A percentile compares a stretch with the other conserved stretches of the same genome.
Conservation (phyloP, 305 asterid species). For the Solanum hybrid region DNA sequence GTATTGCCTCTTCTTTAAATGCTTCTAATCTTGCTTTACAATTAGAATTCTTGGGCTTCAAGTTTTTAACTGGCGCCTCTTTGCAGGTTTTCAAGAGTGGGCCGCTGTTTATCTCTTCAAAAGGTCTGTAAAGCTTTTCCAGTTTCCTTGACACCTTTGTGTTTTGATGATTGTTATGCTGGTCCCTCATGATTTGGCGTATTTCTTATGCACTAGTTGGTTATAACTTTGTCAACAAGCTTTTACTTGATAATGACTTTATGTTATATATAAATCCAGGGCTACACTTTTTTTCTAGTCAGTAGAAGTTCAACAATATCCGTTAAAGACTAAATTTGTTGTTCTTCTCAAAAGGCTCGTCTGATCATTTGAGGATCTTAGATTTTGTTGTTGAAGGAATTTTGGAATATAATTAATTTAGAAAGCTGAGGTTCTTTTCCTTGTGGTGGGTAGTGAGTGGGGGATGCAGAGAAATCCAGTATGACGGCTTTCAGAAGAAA, state of each 20-base stretch:
- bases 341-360: background rate
- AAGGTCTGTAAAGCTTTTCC: conserved; percentile 50
- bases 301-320: background rate
- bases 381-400: background rate
- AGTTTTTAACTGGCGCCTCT: conserved; percentile 6
- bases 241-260: background rate
- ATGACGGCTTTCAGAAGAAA: background rate
- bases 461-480: background rate
- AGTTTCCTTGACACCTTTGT: background rate
- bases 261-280: background rate
- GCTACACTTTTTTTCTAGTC: background rate
- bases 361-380: background rate
- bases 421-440: background rate
- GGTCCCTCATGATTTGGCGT: background rate
- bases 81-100: conserved; percentile 98
- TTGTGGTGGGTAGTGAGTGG: background rate
- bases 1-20: background rate
- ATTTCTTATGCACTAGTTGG: background rate
- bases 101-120: conserved; percentile 89
- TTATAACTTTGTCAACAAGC: background rate
- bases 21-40: background rate
- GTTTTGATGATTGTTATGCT: background rate
- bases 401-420: background rate
- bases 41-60: background rate
- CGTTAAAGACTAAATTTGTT: background rate